Evolutionary conservation across 768 basidiomycete species (phyloP), one percentile per base, ranked within the genome.

Genomic region (Suillus placidus): DNA sequence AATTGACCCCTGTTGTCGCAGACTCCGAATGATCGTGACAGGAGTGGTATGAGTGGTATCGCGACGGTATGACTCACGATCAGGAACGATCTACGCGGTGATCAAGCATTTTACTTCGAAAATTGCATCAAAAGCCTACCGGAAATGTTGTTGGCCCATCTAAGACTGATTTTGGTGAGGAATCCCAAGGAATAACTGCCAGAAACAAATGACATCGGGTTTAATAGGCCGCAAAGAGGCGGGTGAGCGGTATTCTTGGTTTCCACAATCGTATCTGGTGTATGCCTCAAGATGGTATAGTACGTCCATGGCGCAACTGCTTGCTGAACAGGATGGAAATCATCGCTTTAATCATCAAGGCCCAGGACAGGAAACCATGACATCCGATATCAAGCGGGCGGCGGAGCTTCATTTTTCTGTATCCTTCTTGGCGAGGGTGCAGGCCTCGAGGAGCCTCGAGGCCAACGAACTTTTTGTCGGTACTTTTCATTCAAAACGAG

Each of bases 361-460:
- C 73, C 70, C 64, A 26, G 26, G 73, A 74, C 12, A 73, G 57
- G 68, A 71, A 71, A 34, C 34, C 55, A 69, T 62, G 65, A 66
- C 68, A 56, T 66, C 88, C n/a, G 84, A 83, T 64, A 85, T 80
- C 64, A 86, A 80, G 54, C 54, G n/a, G n/a, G n/a, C n/a, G n/a
- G n/a, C n/a, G 54, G 54, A 55, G 80, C 45, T 84, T 82, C 66
- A 84, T 82, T 63, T 77, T 68, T 6, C 81, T 72, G 49, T 81
- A 78, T 26, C 80, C 82, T 68, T 83, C 79, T 72, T 88, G 89
- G 72, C 86, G 86, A 72, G 35, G 12, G 79, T 83, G 47, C 87
- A 86, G 9, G 86, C 86, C 66, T 87, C 84, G 61, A 88, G 79
- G 34, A 9, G 86, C 86, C 66, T 87, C 84, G 61, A 88, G 79